These are phyloP conservation scores for Fusarium lateritium DNA, from an alignment of 2,329 filamentous ascomycete genomes.

Conservation along the genomic window DNA sequence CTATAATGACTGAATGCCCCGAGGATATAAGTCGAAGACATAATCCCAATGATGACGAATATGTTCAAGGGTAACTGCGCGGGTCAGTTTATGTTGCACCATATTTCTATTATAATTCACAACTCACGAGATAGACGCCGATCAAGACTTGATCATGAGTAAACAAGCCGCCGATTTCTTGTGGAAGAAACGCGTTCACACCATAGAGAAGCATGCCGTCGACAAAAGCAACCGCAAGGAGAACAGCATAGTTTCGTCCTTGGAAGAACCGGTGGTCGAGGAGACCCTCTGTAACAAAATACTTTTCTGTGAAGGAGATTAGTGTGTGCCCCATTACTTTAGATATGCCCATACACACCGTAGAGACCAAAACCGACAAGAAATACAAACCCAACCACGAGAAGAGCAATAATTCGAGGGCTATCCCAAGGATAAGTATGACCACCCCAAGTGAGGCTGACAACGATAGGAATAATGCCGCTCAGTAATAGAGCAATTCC, in stretches of 20 bases:
- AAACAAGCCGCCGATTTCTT: too few species aligned
- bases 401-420: too few species aligned
- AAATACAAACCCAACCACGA: too few species aligned
- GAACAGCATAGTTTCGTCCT: background rate
- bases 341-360: too few species aligned
- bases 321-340: too few species aligned
- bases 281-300: background rate
- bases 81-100: background rate
- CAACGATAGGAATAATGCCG: too few species aligned
- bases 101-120: background rate
- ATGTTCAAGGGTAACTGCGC: background rate
- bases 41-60: background rate
- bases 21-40: conserved; percentile 4
- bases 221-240: background rate
- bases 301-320: background rate
- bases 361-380: too few species aligned
- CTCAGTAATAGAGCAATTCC: too few species aligned
- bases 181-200: background rate
- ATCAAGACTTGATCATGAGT: too few species aligned
- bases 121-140: too few species aligned
- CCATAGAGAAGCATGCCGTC: conserved; percentile 6
- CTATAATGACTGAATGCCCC: background rate
- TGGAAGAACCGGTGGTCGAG: conserved; percentile 2
- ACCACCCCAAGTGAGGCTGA: too few species aligned
- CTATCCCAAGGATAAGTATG: too few species aligned